Conservation (phyloP, 805 yeast genomes). For the Groenewaldozyma salmanticensis region DNA sequence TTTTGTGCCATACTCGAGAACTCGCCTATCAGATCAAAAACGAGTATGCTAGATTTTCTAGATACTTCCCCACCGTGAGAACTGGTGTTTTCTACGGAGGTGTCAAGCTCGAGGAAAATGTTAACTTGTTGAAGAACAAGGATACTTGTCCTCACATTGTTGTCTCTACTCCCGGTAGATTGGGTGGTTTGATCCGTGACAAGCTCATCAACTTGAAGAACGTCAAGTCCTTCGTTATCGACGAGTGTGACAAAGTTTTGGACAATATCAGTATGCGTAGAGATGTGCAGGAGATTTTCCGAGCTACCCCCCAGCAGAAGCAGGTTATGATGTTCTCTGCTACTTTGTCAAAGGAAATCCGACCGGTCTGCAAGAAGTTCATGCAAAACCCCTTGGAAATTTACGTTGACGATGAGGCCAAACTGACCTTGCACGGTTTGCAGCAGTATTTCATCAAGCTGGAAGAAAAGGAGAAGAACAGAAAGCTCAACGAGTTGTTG, state of each 20-base stretch:
- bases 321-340: slow-evolving; percentile 99
- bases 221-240: slow-evolving; percentile 89
- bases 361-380: slow-evolving; percentile 95
- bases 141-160: slow-evolving; percentile 94
- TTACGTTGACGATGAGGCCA: slow-evolving; percentile 95
- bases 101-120: slow-evolving; percentile 73
- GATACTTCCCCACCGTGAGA: slow-evolving; percentile 95
- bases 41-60: slow-evolving; percentile 94
- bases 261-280: slow-evolving; percentile 92
- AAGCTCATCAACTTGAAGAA: slow-evolving; percentile 77
- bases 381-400: slow-evolving; percentile 97
- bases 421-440: slow-evolving; percentile 93
- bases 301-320: slow-evolving; percentile 95
- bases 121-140: slow-evolving; percentile 79
- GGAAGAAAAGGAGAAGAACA: slow-evolving; percentile 85
- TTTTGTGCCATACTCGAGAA: slow-evolving; percentile 97
- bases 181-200: slow-evolving; percentile 87
- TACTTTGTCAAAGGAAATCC: slow-evolving; percentile 84
- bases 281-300: slow-evolving; percentile 96
- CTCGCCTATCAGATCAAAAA: slow-evolving; percentile 96
- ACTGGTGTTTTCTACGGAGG: slow-evolving; percentile 98
- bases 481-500: slow-evolving; percentile 81
- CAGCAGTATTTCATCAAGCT: slow-evolving; percentile 93
- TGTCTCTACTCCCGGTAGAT: slow-evolving; percentile 98
- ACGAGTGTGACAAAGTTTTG: slow-evolving; percentile 97